These are phyloP conservation scores for Alopecurus myosuroides DNA, from an alignment of 176 grass and related monocot species.

Conservation along the genomic window DNA sequence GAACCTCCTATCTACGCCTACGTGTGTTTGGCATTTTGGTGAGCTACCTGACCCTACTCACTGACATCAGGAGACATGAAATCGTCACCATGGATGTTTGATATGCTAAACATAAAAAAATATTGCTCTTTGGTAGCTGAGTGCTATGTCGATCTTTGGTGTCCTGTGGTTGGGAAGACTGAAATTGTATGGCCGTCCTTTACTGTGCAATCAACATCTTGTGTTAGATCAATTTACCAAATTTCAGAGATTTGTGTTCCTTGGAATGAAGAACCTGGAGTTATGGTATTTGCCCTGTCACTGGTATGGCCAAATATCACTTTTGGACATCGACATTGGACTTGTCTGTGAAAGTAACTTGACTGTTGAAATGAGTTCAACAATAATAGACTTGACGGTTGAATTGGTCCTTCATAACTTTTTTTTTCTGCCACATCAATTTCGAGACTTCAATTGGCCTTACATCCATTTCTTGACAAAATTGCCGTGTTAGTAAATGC, in stretches of 20 bases:
- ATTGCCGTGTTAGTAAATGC: neutral
- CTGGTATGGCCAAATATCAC: neutral
- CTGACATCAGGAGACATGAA: neutral
- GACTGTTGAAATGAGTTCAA: neutral
- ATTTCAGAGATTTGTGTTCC: neutral
- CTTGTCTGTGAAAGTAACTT: constrained; percentile 5
- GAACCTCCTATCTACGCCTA: constrained; percentile 8
- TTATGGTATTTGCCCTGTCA: neutral
- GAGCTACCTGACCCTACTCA: neutral
- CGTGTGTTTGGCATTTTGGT: neutral
- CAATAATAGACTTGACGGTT: neutral
- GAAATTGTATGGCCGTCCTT: neutral
- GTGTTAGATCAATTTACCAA: neutral
- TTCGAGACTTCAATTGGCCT: neutral
- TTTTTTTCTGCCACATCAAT: neutral
- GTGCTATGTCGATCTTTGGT: neutral
- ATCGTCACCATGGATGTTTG: neutral
- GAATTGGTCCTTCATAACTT: neutral
- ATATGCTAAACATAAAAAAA: neutral
- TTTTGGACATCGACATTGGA: constrained; percentile 1
- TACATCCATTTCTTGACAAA: neutral
- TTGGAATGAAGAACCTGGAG: neutral
- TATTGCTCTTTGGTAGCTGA: constrained; percentile 5
- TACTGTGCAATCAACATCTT: neutral
- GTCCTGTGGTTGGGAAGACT: neutral